Base-by-base conservation (phyloP, 129 eudicot genomes). In the Saposhnikovia divaricata region DNA sequence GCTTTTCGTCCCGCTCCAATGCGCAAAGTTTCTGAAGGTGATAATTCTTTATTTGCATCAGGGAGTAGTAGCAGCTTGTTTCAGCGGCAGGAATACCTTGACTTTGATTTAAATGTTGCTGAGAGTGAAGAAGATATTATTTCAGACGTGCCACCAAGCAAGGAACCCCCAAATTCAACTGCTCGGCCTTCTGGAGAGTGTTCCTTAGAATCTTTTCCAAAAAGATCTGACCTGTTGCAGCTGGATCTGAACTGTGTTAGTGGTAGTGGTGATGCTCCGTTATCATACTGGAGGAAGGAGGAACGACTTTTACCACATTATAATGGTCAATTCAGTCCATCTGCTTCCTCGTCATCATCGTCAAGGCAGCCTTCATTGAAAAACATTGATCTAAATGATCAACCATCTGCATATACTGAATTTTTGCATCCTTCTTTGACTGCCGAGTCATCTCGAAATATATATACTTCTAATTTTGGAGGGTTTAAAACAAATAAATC, bases 1-100 rank as follows among this genome's bases (percentile, higher is more conserved):
- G 98, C 98, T 59, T 93, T 93, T 65, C 86, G 96, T 11, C 87
- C 87, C 0, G 87, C 92, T 77, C 87, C 92, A 46, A 83, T 79
- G 75, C 81, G 85, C 77, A 87, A 89, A 63, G 78, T 87, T 31
- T 87, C 87, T 18, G 96, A 89, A 82, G 83, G 69, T 72, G 91
- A 84, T 59, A 83, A 69, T 80, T 75, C 86, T 47, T 74, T 83
- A 78, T 81, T 85, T 16, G 48, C 86, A 79, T 89, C 90, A 38
- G 88, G 81, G 57, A 80, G 82, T 79, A 85, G 61, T 72, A 85
- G 80, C 57, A 23, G 40, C 72, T 37, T 71, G 83, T 77, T 50
- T 85, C 86, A 25, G 40, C 82, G 59, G 11, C 81, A 39, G 69
- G 89, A 66, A 77, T 38, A 38, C 81, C 92, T 88, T 77, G 87